phyloP scores from a whole-genome alignment of 2,329 filamentous ascomycete species.

The Dothistroma pini region DNA sequence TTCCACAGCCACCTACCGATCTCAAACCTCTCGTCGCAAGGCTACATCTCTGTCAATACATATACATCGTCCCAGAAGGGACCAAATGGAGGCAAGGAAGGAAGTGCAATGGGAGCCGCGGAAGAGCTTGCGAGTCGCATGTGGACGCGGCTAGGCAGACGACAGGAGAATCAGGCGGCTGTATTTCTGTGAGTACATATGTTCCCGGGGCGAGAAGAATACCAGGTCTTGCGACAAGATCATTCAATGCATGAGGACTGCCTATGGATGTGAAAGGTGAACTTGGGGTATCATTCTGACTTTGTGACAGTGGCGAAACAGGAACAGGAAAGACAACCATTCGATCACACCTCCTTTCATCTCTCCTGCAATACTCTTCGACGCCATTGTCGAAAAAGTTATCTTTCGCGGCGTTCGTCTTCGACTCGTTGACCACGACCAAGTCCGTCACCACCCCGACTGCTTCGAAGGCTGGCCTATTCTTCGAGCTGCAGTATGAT shows the following conservation, averaged over 20 bases:
- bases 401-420: slow-evolving; percentile 89
- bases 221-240: neutral
- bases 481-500: slow-evolving; percentile 96
- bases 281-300: slow-evolving; percentile 15
- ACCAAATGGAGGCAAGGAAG: slow-evolving; percentile 84
- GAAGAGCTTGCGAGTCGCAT: slow-evolving; percentile 88
- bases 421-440: slow-evolving; percentile 93
- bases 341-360: slow-evolving; percentile 79
- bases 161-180: slow-evolving; percentile 89
- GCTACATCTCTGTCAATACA: slow-evolving; percentile 87
- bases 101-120: slow-evolving; percentile 85
- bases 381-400: slow-evolving; percentile 92
- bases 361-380: slow-evolving; percentile 82
- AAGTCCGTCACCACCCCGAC: slow-evolving; percentile 95
- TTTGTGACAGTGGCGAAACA: slow-evolving; percentile 72
- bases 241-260: neutral
- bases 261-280: neutral
- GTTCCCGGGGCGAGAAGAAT: neutral
- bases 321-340: slow-evolving; percentile 95
- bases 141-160: slow-evolving; percentile 77
- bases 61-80: slow-evolving; percentile 87
- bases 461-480: slow-evolving; percentile 91
- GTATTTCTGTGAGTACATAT: slow-evolving; percentile 76
- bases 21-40: slow-evolving; percentile 84
- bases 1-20: slow-evolving; percentile 91